These are phyloP conservation scores for Hypoxylon sp. DNA, from an alignment of 2,329 filamentous ascomycete species.

Conservation along the genomic window DNA sequence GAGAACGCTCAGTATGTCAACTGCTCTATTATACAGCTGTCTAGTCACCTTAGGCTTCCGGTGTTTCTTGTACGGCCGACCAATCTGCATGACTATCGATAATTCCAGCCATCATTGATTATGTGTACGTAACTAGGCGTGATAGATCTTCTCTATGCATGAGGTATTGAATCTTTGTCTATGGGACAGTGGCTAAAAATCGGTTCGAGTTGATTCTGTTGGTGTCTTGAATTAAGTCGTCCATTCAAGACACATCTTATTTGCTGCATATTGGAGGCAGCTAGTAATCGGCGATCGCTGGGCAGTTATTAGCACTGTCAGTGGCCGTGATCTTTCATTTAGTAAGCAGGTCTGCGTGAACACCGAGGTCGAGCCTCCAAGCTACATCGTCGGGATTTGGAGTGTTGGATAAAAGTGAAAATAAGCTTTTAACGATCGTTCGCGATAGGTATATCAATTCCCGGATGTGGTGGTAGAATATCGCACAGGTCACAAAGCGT, in stretches of 20 bases:
- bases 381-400: constrained; percentile 37
- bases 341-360: constrained; percentile 38
- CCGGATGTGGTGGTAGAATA: constrained; percentile 29
- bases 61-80: constrained; percentile 28
- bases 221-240: constrained; percentile 14
- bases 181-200: constrained; percentile 21
- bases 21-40: background rate
- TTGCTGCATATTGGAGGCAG: constrained; percentile 33
- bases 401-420: constrained; percentile 33
- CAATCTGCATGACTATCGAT: background rate
- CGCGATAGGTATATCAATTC: constrained; percentile 35
- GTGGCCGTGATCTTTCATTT: constrained; percentile 19
- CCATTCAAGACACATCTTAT: constrained; percentile 30
- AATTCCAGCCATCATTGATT: background rate
- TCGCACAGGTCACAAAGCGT: constrained; percentile 32
- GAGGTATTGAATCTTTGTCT: background rate
- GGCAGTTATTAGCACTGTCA: constrained; percentile 23
- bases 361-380: constrained; percentile 21
- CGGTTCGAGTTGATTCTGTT: constrained; percentile 24
- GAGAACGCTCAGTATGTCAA: background rate
- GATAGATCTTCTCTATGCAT: constrained; percentile 11
- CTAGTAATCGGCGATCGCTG: constrained; percentile 43
- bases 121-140: background rate
- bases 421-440: constrained; percentile 35
- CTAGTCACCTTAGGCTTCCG: constrained; percentile 15